Percentiles rank a stretch among this genome's conserved stretches.
Conservation (phyloP, 768 basidiomycete species). For the Suillus tomentosus region DNA sequence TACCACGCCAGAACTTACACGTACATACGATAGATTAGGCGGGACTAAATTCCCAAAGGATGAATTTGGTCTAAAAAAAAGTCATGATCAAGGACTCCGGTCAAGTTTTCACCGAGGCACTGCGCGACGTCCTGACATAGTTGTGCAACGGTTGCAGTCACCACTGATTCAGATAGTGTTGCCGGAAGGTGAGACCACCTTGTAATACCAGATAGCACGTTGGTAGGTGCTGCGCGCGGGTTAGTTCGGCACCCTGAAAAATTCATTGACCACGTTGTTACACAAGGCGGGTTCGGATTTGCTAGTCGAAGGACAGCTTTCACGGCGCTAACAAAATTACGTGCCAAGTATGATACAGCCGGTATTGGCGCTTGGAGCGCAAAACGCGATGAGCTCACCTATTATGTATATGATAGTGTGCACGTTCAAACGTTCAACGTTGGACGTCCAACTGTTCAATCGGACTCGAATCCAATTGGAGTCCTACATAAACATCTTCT, state of each 20-base stretch:
- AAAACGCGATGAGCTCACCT: background rate
- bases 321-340: background rate
- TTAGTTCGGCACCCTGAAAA: background rate
- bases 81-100: too few relatives aligned
- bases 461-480: background rate
- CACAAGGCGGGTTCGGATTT: background rate
- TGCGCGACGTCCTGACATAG: background rate
- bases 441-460: background rate
- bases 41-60: too few relatives aligned
- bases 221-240: too few relatives aligned
- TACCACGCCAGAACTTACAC: too few relatives aligned
- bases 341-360: background rate
- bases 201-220: too few relatives aligned
- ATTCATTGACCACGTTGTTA: background rate
- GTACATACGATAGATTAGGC: too few relatives aligned
- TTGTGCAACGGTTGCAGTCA: background rate
- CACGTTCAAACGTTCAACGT: background rate
- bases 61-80: too few relatives aligned
- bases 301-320: background rate
- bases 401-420: background rate
- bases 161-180: background rate
- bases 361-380: background rate
- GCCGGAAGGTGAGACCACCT: too few relatives aligned
- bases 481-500: background rate
- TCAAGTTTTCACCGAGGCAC: too few relatives aligned